Conservation (phyloP, 2,329 filamentous ascomycete species). For the Cladosporium sp. region DNA sequence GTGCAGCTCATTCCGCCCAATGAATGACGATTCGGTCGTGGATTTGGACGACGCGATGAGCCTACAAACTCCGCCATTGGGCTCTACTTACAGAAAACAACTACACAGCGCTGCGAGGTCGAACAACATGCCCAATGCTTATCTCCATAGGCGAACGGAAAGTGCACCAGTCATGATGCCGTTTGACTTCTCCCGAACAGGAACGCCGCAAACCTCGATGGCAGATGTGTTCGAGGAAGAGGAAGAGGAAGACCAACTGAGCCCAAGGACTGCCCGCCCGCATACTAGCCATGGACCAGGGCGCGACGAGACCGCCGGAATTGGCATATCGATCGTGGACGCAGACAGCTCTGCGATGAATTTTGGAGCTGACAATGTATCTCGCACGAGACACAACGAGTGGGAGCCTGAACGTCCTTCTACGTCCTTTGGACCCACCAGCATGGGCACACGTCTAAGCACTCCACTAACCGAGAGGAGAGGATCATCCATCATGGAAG, state of each 20-base stretch:
- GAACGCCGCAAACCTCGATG: slow-evolving; percentile 59
- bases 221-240: slow-evolving; percentile 85
- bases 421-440: slow-evolving; percentile 13
- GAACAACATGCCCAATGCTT: neutral
- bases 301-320: slow-evolving; percentile 33
- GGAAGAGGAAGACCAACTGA: slow-evolving; percentile 53
- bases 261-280: neutral
- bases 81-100: slow-evolving; percentile 44
- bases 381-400: slow-evolving; percentile 18
- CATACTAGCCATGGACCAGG: slow-evolving; percentile 26
- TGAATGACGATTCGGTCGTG: slow-evolving; percentile 64
- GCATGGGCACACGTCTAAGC: slow-evolving; percentile 19
- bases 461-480: slow-evolving; percentile 25
- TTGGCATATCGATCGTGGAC: slow-evolving; percentile 30
- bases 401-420: slow-evolving; percentile 17
- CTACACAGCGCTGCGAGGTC: slow-evolving; percentile 57
- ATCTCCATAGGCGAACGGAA: slow-evolving; percentile 64
- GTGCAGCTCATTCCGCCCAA: slow-evolving; percentile 10
- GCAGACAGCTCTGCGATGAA: slow-evolving; percentile 17
- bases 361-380: slow-evolving; percentile 3
- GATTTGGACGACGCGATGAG: slow-evolving; percentile 77
- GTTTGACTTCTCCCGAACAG: slow-evolving; percentile 52
- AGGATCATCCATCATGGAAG: slow-evolving; percentile 30
- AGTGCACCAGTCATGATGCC: slow-evolving; percentile 75
- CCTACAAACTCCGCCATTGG: slow-evolving; percentile 46